Percentiles rank a stretch among this genome's conserved stretches.
These are phyloP conservation scores for Panicum hallii DNA, from an alignment of 202 grass and related monocot species.

Conservation along the genomic window DNA sequence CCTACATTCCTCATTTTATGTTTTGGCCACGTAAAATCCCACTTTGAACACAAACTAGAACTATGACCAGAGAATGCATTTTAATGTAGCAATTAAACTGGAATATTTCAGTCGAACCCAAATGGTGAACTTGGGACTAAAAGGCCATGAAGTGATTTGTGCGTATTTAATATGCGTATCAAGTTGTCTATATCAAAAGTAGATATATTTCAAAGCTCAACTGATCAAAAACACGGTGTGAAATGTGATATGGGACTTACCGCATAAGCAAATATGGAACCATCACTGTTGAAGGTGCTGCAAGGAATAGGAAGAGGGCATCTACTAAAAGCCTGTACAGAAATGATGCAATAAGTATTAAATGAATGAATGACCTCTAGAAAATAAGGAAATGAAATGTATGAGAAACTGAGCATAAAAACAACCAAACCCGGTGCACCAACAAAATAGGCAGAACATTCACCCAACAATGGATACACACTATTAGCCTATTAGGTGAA, in stretches of 20 bases:
- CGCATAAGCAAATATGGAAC: conserved; percentile 96
- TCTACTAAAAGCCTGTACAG: conserved; percentile 75
- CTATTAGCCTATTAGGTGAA: neutral
- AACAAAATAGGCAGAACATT: conserved; percentile 25
- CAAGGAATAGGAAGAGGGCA: conserved; percentile 88
- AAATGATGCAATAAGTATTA: conserved; percentile 11
- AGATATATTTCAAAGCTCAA: neutral
- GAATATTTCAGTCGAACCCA: neutral
- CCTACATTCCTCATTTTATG: neutral
- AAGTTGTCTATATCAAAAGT: neutral
- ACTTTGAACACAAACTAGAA: neutral
- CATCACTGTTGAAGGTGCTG: conserved; percentile 93
- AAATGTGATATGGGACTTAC: conserved; percentile 48
- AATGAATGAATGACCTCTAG: conserved; percentile 29
- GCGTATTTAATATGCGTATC: neutral
- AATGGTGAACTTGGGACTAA: neutral
- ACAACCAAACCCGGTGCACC: neutral
- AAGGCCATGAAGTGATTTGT: neutral
- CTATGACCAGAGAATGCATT: neutral
- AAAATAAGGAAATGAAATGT: conserved; percentile 2
- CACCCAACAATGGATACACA: neutral
- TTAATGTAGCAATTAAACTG: neutral
- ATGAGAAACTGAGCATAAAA: conserved; percentile 8
- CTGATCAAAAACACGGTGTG: neutral
- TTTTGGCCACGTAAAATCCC: neutral